Base-by-base conservation (phyloP, 2,329 filamentous ascomycete genomes). In the Penicillium sp. region DNA sequence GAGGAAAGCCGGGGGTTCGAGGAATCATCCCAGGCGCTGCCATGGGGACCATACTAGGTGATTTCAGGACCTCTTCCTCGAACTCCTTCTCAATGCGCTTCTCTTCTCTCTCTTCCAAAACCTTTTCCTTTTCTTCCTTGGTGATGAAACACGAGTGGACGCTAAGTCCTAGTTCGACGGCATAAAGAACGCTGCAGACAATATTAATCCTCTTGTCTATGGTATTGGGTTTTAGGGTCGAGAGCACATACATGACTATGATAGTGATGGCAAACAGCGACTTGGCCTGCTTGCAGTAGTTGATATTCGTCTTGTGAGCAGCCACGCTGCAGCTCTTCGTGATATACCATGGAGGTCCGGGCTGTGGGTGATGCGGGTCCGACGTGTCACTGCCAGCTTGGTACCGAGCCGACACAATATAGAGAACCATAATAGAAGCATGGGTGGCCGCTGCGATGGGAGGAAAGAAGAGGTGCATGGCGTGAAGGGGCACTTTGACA, bases 281-380 rank as follows among this genome's bases (percentile, higher is more conserved):
- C 64, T 87, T 84, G 4, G 84, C 83, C 70, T 87, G 85, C 70
- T 79, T 71, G 67, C 85, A 87, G 66, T 85, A 87, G 16, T 66
- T 67, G 28, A 81, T 70, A 50, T 81, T 74, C 42, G 72, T 75
- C 43, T 73, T 71, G 37, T 76, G 68, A 5, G 70, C 69, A 0
- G 81, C 78, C 21, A 85, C 79, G 48, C 71, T 77, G 72, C 85
- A 87, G 60, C 73, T 81, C 69, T 86, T 86, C 48, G 82, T 82
- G 60, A 87, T 81, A 65, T 86, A 87, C 85, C 85, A 87, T 7
- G 85, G 83, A 16, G 83, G 70, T 28, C 84, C 83, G 7, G 75
- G 73, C 58, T 84, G 81, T 3, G 73, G 75, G 56, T 82, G 81
- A 1, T 72, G 62, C 1, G 81, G 79, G 63, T 87, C 85, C 55